These are phyloP conservation scores for Hypoxylon lienhwacheense DNA, from an alignment of 495 filamentous ascomycete genomes.

Conservation along the genomic window DNA sequence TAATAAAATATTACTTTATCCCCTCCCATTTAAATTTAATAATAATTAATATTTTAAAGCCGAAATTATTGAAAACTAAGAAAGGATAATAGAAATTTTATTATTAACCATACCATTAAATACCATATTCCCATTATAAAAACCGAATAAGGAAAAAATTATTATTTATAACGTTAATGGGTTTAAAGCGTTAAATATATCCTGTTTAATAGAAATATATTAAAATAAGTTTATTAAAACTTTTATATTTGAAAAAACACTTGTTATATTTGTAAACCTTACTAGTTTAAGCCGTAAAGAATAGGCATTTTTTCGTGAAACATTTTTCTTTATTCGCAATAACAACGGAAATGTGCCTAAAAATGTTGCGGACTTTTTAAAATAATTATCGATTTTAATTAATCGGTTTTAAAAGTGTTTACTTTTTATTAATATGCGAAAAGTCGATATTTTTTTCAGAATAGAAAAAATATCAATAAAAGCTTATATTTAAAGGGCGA, in stretches of 20 bases:
- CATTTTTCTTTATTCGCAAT: not conserved
- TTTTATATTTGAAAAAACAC: not conserved
- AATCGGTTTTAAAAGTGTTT: not conserved
- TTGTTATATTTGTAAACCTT: not conserved
- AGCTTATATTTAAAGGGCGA: not conserved
- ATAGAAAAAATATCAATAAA: not conserved
- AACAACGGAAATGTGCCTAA: not conserved
- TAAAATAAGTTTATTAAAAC: not conserved
- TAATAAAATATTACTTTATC: no score
- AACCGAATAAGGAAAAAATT: no score
- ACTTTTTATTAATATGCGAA: not conserved
- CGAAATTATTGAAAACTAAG: no score
- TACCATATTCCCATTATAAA: no score
- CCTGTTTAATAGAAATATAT: not conserved
- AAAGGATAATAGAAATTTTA: no score
- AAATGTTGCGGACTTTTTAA: not conserved
- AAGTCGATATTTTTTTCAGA: not conserved
- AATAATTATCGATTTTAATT: not conserved
- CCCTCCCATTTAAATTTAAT: no score
- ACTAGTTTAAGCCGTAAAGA: not conserved
- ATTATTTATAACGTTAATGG: no score
- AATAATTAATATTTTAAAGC: no score
- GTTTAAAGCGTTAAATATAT: no score
- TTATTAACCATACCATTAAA: no score
- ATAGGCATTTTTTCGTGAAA: not conserved